phyloP scores from a whole-genome alignment of 768 basidiomycete genomes.

The Glaciozyma antarctica region DNA sequence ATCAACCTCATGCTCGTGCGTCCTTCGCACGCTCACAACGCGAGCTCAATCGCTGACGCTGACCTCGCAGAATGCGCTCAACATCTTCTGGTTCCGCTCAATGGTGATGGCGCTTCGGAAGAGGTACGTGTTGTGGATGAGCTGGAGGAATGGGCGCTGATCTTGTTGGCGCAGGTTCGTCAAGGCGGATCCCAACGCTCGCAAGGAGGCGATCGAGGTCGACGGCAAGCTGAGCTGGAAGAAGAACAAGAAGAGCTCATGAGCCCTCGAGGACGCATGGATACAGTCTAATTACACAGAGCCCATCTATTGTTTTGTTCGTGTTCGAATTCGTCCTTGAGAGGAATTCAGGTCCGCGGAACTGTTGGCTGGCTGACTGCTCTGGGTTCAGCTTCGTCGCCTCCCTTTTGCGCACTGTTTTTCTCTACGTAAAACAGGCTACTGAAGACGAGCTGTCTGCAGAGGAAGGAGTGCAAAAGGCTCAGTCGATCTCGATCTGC shows the following conservation, averaged over 20 bases:
- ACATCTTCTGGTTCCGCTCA: constrained; percentile 27
- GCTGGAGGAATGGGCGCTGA: too few relatives aligned
- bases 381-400: too few relatives aligned
- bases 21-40: too few relatives aligned
- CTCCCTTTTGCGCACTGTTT: too few relatives aligned
- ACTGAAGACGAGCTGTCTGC: too few relatives aligned
- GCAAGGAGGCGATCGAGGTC: constrained; percentile 12
- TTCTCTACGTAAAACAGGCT: too few relatives aligned
- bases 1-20: constrained; percentile 6
- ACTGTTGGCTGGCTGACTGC: too few relatives aligned
- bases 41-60: background rate
- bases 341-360: too few relatives aligned
- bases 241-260: constrained; percentile 19
- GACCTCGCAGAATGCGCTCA: background rate
- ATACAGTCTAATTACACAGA: background rate
- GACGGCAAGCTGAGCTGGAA: constrained; percentile 19
- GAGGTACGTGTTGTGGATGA: constrained; percentile 1
- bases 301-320: background rate
- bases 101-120: constrained; percentile 26
- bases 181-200: constrained; percentile 3
- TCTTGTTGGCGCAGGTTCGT: constrained; percentile 2
- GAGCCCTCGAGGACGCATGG: background rate
- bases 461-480: too few relatives aligned
- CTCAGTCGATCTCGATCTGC: too few relatives aligned
- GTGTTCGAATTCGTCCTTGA: too few relatives aligned